Evolutionary conservation across 345 rosid genomes (phyloP).

Genomic region (Jatropha curcas): DNA sequence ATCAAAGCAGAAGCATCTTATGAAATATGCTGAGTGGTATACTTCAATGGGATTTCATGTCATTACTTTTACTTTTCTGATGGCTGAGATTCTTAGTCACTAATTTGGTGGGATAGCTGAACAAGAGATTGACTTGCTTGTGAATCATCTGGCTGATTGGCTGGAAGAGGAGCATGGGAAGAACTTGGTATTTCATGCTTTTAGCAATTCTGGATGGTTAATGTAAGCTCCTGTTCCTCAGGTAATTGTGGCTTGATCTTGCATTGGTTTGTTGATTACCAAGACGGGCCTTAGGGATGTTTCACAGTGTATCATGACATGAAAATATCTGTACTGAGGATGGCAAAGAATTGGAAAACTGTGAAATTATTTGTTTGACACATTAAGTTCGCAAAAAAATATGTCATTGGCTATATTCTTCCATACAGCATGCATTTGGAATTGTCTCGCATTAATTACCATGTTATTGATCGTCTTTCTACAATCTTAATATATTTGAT

Average conservation of each 20-base stretch:
- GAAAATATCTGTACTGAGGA: neutral
- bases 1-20: constrained; percentile 91
- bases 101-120: constrained; percentile 94
- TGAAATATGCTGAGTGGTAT: constrained; percentile 96
- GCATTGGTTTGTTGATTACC: neutral
- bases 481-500: too few relatives aligned
- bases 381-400: neutral
- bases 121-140: constrained; percentile 70
- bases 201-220: constrained; percentile 98
- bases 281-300: neutral
- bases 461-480: too few relatives aligned
- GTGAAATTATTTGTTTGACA: neutral
- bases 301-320: neutral
- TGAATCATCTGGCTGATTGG: constrained; percentile 88
- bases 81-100: constrained; percentile 79
- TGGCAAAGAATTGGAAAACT: neutral
- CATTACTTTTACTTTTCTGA: constrained; percentile 90
- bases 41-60: constrained; percentile 86
- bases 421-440: neutral
- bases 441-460: too few relatives aligned
- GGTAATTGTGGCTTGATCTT: constrained; percentile 47
- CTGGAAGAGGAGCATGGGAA: constrained; percentile 83
- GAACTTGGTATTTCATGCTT: constrained; percentile 89
- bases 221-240: constrained; percentile 89
- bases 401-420: neutral